phyloP scores from a whole-genome alignment of 495 filamentous ascomycete species.

The Hypoxylon intermedium region DNA sequence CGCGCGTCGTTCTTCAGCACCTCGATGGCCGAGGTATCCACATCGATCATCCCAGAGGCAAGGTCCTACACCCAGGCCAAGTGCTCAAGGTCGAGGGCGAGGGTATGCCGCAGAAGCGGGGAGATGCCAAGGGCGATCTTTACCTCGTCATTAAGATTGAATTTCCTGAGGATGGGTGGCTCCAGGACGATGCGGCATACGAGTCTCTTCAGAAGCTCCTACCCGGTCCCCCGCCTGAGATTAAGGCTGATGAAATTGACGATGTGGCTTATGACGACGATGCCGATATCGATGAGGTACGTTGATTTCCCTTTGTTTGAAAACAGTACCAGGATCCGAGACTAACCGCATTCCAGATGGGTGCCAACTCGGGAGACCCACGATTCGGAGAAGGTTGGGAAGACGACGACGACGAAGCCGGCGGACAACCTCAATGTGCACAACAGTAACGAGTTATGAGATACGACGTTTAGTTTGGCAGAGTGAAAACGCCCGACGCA shows the following conservation, averaged over 20 bases:
- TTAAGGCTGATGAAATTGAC: slow-evolving; percentile 76
- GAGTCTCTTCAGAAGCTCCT: slow-evolving; percentile 75
- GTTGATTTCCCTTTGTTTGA: slow-evolving; percentile 37
- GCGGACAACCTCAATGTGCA: slow-evolving; percentile 74
- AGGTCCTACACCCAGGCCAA: slow-evolving; percentile 79
- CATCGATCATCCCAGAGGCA: slow-evolving; percentile 74
- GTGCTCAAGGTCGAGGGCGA: slow-evolving; percentile 84
- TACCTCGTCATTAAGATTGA: slow-evolving; percentile 86
- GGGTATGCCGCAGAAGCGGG: slow-evolving; percentile 91
- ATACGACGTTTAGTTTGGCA: slow-evolving; percentile 28
- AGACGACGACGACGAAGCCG: slow-evolving; percentile 71
- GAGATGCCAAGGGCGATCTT: slow-evolving; percentile 82
- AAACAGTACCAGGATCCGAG: neutral
- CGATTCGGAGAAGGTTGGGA: slow-evolving; percentile 79
- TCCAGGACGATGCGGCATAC: slow-evolving; percentile 69
- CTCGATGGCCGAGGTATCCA: slow-evolving; percentile 92
- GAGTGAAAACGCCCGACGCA: slow-evolving; percentile 13
- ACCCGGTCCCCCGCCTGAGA: slow-evolving; percentile 64
- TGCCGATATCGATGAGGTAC: slow-evolving; percentile 79
- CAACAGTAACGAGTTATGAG: slow-evolving; percentile 70
- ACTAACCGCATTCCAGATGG: slow-evolving; percentile 58
- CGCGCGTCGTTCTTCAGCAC: slow-evolving; percentile 87
- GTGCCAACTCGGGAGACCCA: slow-evolving; percentile 67
- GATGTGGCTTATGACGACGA: slow-evolving; percentile 86
- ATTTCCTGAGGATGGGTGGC: slow-evolving; percentile 88